Percentiles rank a stretch among this genome's conserved stretches.
Evolutionary conservation across 106 monocot species (phyloP).

Genomic region (Allium cepa): DNA sequence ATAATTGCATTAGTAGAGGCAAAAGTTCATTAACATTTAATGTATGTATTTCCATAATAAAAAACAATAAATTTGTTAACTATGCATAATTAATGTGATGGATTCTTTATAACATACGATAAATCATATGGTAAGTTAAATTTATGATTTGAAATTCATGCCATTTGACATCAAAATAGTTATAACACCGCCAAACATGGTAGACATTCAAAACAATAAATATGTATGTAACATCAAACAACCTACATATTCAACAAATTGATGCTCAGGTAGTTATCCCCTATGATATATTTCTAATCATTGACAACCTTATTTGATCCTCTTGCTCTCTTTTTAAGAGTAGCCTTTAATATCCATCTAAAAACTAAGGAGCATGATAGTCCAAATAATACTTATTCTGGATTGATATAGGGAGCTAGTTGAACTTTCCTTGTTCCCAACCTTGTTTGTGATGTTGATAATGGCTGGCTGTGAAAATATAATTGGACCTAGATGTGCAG

Average conservation of each 20-base stretch:
- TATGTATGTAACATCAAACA: no score
- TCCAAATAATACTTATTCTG: slow-evolving; percentile 49
- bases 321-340: slow-evolving; percentile 72
- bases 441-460: slow-evolving; percentile 82
- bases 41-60: no score
- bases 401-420: slow-evolving; percentile 55
- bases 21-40: no score
- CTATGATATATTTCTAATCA: slow-evolving; percentile 76
- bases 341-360: slow-evolving; percentile 26
- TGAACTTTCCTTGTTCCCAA: slow-evolving; percentile 94
- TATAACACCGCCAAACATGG: no score
- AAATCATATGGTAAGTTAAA: no score
- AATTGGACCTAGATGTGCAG: slow-evolving; percentile 70
- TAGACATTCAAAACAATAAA: no score
- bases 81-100: no score
- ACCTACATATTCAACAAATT: slow-evolving; percentile 77
- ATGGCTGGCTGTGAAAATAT: slow-evolving; percentile 85
- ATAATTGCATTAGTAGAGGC: no score
- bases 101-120: no score
- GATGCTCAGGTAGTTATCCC: slow-evolving; percentile 92
- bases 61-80: no score
- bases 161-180: no score
- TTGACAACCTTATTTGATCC: slow-evolving; percentile 83
- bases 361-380: slow-evolving; percentile 25
- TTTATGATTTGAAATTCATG: no score